A percentile compares a stretch with the other conserved stretches of the same genome.
Evolutionary conservation across 2,329 filamentous ascomycete genomes (phyloP).

Genomic region (Sporothrix protearum): DNA sequence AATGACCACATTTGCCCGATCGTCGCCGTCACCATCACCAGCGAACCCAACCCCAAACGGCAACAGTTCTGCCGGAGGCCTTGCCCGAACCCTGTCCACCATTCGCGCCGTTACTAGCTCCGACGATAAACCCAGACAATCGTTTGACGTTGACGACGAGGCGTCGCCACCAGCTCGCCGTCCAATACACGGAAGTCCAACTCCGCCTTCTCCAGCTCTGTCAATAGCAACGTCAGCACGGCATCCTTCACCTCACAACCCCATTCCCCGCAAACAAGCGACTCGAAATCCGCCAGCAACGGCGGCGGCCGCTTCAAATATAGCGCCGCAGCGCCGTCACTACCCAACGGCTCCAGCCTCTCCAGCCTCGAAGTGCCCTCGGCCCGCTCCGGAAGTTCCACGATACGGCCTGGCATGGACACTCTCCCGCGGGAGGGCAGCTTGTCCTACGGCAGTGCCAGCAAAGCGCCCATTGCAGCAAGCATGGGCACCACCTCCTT

Average conservation of each 20-base stretch:
- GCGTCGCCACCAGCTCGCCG: conserved; percentile 38
- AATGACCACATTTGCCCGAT: conserved; percentile 22
- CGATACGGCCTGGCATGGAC: conserved; percentile 28
- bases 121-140: conserved; percentile 41
- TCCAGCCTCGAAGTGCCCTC: conserved; percentile 17
- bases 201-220: conserved; percentile 55
- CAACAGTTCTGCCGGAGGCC: conserved; percentile 24
- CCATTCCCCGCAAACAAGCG: conserved; percentile 30
- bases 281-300: conserved; percentile 36
- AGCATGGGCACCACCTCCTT: conserved; percentile 1
- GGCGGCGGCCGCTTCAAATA: conserved; percentile 40
- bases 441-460: conserved; percentile 15
- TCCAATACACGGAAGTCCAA: conserved; percentile 37
- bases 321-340: conserved; percentile 26
- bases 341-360: background rate
- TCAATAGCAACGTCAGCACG: conserved; percentile 52
- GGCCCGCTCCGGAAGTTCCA: background rate
- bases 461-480: conserved; percentile 1
- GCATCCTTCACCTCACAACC: conserved; percentile 42
- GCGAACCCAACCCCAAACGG: no score
- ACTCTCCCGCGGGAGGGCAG: conserved; percentile 32
- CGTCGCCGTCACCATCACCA: conserved; percentile 6
- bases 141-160: conserved; percentile 46
- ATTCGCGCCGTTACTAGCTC: conserved; percentile 57
- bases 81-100: conserved; percentile 43